Evolutionary conservation across 1,139 yeast species (phyloP), one percentile per base, ranked within the genome.

Genomic region (Candida glucosophila): DNA sequence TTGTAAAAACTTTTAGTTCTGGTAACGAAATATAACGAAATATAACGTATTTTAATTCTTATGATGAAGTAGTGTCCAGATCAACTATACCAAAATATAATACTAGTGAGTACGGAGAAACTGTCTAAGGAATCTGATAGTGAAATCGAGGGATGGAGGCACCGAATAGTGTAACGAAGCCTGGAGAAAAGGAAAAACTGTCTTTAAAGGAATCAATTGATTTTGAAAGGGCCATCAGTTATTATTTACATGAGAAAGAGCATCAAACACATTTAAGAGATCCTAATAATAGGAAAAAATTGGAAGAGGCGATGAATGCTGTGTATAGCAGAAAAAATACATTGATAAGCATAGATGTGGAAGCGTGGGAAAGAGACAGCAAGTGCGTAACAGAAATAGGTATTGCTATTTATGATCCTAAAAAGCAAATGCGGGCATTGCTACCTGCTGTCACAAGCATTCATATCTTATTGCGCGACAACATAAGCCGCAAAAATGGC

Each of bases 371-470:
- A 40, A 40, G 49, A 11, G 48, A 64, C 32, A 55, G 50, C 6
- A 39, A 52, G 11, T 34, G 52, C 7, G 56, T 79, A 13, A 77
- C 83, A 0, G 92, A 80, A 44, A 65, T 79, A 25, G 92, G 92
- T 3, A 50, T 80, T 3, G 60, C 81, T 3, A 65, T 79, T 5
- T 78, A 71, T 44, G 82, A 77, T 35, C 83, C 86, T 11, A 38
- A 61, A 14, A 59, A 50, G 23, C 73, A 67, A 34, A 39, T 35
- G 15, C 26, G 30, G 14, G 50, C 70, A 4, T 34, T 59, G 18
- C 35, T 53, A 8, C 80, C 80, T 1, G 49, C 55, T 17, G 51
- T 70, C 22, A 49, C 56, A 12, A 67, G 65, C 23, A 52, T 65
- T 28, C 94, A 82, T 43, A 60, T 77, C 17, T 57, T 77, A 11